Evolutionary conservation across 139 green algal genomes (phyloP).

Genomic region (Coelastrella sp.): DNA sequence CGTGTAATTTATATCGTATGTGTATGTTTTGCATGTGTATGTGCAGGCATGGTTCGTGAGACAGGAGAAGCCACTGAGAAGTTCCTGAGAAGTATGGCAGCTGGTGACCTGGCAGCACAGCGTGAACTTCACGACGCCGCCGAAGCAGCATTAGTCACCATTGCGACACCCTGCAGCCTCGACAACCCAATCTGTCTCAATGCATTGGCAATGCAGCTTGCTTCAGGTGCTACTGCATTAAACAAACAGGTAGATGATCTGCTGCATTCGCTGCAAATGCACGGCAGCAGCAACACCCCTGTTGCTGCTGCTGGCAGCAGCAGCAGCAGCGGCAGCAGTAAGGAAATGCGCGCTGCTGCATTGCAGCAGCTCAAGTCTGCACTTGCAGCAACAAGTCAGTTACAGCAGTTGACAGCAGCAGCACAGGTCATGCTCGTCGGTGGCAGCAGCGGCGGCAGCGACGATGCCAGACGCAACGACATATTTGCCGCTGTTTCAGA

Average conservation of each 20-base stretch:
- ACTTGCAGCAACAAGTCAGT: slow-evolving; percentile 11
- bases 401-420: not conserved
- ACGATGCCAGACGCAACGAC: not conserved
- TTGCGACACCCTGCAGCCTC: not conserved
- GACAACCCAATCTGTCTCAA: not conserved
- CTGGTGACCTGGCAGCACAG: slow-evolving; percentile 46
- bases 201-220: not conserved
- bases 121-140: slow-evolving; percentile 34
- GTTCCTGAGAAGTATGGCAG: slow-evolving; percentile 55
- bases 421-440: not conserved
- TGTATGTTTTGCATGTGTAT: not conserved
- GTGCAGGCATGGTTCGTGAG: slow-evolving; percentile 60
- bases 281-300: not conserved
- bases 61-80: slow-evolving; percentile 58
- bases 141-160: slow-evolving; percentile 1
- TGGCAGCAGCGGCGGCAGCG: slow-evolving; percentile 1
- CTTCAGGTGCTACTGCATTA: not conserved
- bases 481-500: not conserved
- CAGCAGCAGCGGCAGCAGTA: slow-evolving; percentile 24
- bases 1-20: too few relatives aligned
- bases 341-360: not conserved
- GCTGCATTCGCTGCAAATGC: not conserved
- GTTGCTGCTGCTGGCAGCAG: not conserved
- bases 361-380: slow-evolving; percentile 19
- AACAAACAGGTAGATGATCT: not conserved